Base-by-base conservation (phyloP, 1,284 basidiomycete species). In the Sporisorium graminicola region DNA sequence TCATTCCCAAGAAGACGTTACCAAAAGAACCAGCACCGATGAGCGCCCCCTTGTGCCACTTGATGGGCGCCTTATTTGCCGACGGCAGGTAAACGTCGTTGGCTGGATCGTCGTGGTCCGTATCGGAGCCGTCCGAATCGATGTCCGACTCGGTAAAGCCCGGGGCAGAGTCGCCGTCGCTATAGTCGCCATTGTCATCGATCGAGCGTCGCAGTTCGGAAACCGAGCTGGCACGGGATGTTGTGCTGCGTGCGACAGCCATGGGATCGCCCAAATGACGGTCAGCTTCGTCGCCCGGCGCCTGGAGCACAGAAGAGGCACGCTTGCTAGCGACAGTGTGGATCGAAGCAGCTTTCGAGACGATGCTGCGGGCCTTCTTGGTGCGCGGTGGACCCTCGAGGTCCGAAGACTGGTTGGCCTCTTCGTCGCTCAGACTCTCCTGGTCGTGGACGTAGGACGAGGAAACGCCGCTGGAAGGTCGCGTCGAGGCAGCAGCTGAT, bases 1-100 rank as follows among this genome's bases (percentile, higher is more conserved):
- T 95, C 95, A 99, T 98, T 37, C 95, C 97, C 16, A 99, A 91
- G 86, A 94, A 86, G 9, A 87, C 86, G 40, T 86, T 84, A 37
- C 83, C 84, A 40, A 85, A 85, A 10, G 82, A 85, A 0, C 97
- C 97, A 24, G 94, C 93, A 62, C 97, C 97, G 79, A 99, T 98
- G 72, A 99, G 90, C 3, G 96, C 96, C 56, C 97, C 97, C 81
- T 97, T 98, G 88, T 98, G 95, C 97, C 97, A 99, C 86, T 98
- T 97, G 86, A 93, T 93, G 14, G 90, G 92, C 87, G 81, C 65
- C 54, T 80, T 80, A 53, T 59, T 65, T 0, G 78, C 58, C 3
- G 71, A 56, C 10, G 66, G 51, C 20, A 52, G 29, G 35, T 61
- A 61, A 24, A 65, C 59, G 46, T 62, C 55, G 49, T 49, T 47